A percentile compares a stretch with the other conserved stretches of the same genome.
Conservation (phyloP, 1,139 yeast genomes). For the Diutina rugosa region DNA sequence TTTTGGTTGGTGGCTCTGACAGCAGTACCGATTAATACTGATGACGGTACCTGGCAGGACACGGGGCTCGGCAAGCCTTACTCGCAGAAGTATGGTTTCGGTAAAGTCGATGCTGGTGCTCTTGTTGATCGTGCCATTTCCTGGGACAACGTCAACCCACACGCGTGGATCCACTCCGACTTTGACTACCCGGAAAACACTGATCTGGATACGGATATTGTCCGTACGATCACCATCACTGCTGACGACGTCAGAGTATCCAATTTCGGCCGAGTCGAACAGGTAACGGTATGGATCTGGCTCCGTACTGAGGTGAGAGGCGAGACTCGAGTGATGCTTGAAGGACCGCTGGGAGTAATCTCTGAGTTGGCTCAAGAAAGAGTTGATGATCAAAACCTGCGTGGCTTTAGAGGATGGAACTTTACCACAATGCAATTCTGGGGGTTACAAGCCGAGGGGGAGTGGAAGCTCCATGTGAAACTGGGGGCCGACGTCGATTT, state of each 20-base stretch:
- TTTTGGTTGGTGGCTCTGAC: conserved; percentile 79
- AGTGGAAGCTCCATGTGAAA: background rate
- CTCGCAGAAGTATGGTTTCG: conserved; percentile 87
- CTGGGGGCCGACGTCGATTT: background rate
- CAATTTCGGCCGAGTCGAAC: conserved; percentile 69
- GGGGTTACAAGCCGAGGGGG: background rate
- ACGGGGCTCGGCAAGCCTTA: conserved; percentile 52
- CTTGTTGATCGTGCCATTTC: conserved; percentile 61
- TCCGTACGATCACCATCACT: conserved; percentile 30
- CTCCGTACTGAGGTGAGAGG: conserved; percentile 62
- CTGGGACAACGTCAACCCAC: conserved; percentile 88
- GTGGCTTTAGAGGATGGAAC: conserved; percentile 74
- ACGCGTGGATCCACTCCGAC: conserved; percentile 63
- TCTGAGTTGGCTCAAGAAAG: conserved; percentile 70
- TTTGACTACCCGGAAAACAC: conserved; percentile 15
- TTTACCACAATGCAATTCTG: conserved; percentile 24
- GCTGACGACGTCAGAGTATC: conserved; percentile 35
- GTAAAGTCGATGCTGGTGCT: conserved; percentile 73
- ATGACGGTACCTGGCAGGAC: conserved; percentile 59
- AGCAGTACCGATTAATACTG: conserved; percentile 52
- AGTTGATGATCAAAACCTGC: conserved; percentile 35
- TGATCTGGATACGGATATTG: conserved; percentile 1
- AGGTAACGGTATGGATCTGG: conserved; percentile 70
- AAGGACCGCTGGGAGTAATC: conserved; percentile 62
- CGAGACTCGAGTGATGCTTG: conserved; percentile 45